These are phyloP conservation scores for Ramaria rubella DNA, from an alignment of 768 basidiomycete genomes.

Conservation along the genomic window DNA sequence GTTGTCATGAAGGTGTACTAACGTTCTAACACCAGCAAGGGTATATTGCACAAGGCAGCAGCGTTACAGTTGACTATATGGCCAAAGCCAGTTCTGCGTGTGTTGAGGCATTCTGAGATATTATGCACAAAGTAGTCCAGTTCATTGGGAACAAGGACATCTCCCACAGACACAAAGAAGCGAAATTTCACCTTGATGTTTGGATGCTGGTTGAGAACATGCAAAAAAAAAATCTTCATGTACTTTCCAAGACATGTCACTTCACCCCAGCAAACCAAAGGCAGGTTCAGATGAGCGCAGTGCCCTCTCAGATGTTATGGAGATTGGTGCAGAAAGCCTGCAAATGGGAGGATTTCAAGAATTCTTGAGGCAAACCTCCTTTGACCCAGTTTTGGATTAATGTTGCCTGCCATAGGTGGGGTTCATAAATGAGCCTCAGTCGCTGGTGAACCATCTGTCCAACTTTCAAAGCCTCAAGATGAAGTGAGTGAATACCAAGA, in stretches of 20 bases:
- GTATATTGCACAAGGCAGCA: constrained; percentile 21
- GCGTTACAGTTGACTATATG: constrained; percentile 22
- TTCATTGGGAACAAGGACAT: constrained; percentile 21
- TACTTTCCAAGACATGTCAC: neutral
- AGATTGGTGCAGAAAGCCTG: neutral
- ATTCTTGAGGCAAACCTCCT: neutral
- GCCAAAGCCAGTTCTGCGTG: constrained; percentile 25
- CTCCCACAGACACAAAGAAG: constrained; percentile 18
- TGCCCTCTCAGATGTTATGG: neutral
- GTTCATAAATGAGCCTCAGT: no score
- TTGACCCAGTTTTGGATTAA: no score
- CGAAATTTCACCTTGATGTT: constrained; percentile 19
- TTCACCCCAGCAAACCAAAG: constrained; percentile 14
- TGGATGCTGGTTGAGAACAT: constrained; percentile 19
- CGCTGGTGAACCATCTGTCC: no score
- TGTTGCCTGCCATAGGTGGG: no score
- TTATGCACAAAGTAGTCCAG: constrained; percentile 17
- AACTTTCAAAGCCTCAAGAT: no score
- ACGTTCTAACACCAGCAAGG: constrained; percentile 16
- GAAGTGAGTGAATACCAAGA: no score
- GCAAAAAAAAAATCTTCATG: constrained; percentile 13
- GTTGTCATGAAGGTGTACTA: neutral
- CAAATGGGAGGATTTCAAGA: neutral
- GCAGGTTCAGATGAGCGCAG: neutral
- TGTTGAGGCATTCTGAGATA: constrained; percentile 24